A percentile compares a stretch with the other conserved stretches of the same genome.
Evolutionary conservation across 1,284 basidiomycete species (phyloP).

Genomic region (Fomitopsis pinicola): DNA sequence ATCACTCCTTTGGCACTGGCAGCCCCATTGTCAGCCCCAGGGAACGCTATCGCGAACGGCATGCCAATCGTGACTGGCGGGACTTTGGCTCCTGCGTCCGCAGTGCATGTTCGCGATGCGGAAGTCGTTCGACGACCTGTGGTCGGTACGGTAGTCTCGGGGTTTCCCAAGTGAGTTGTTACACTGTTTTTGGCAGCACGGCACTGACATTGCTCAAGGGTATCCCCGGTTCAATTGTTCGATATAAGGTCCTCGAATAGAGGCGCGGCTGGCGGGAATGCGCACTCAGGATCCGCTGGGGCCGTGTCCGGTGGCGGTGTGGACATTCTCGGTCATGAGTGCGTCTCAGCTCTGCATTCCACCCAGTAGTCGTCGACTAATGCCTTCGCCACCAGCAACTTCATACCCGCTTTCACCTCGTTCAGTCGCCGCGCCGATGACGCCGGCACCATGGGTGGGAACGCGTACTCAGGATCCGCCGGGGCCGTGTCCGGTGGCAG

Average conservation of each 20-base stretch:
- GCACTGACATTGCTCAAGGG: neutral
- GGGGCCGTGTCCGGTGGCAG: no score
- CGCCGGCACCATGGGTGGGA: constrained; percentile 23
- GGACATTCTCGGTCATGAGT: no score
- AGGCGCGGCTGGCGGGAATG: constrained; percentile 19
- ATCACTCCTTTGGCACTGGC: constrained; percentile 20
- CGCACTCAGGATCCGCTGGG: neutral
- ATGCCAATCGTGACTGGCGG: neutral
- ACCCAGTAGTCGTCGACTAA: neutral
- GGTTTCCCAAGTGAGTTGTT: neutral
- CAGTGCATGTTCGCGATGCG: neutral
- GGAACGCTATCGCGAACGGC: neutral
- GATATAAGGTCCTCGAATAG: constrained; percentile 13
- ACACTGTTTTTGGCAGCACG: neutral
- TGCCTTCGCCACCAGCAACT: neutral
- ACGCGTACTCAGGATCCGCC: constrained; percentile 13
- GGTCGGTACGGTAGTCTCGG: neutral
- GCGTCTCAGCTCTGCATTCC: no score
- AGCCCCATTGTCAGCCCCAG: constrained; percentile 12
- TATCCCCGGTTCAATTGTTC: constrained; percentile 12
- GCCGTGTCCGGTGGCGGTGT: no score
- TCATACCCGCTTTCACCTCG: neutral
- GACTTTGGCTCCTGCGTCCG: neutral
- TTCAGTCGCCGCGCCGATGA: constrained; percentile 20
- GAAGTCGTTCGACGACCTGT: neutral